phyloP scores from a whole-genome alignment of 768 basidiomycete species.

The Infundibulicybe gibba region DNA sequence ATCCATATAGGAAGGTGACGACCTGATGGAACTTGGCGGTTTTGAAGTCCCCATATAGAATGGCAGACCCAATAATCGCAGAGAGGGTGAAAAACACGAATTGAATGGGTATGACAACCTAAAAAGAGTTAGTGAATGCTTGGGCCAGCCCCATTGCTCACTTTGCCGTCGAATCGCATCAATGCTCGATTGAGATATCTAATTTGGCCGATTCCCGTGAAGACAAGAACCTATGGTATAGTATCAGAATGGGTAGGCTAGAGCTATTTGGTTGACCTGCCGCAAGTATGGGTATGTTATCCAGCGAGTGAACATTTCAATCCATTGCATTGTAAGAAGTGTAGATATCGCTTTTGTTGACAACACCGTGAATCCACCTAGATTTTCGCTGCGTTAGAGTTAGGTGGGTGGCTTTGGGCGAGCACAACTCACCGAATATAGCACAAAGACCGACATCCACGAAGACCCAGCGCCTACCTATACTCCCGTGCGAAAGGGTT shows the following conservation, averaged over 20 bases:
- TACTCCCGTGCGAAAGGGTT: conserved; percentile 57
- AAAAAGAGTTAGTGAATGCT: conserved; percentile 1
- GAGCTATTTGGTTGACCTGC: conserved; percentile 31
- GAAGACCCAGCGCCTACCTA: conserved; percentile 68
- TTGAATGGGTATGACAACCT: conserved; percentile 92
- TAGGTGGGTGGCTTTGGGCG: conserved; percentile 1
- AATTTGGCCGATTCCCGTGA: conserved; percentile 82
- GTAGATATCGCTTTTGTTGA: conserved; percentile 92
- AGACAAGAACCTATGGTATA: conserved; percentile 50
- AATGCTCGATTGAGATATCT: conserved; percentile 82
- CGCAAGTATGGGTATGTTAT: conserved; percentile 74
- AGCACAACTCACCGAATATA: conserved; percentile 56
- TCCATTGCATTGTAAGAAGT: conserved; percentile 74
- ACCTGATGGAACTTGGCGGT: conserved; percentile 78
- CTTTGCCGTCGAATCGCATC: conserved; percentile 93
- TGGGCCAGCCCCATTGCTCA: conserved; percentile 20
- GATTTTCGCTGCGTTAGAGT: not conserved
- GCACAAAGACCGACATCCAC: conserved; percentile 90
- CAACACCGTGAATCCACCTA: conserved; percentile 92
- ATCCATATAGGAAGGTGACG: conserved; percentile 83
- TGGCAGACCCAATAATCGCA: conserved; percentile 88
- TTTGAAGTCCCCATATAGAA: conserved; percentile 92
- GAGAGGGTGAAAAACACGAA: conserved; percentile 94
- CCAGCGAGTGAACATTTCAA: conserved; percentile 73
- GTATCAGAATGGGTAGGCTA: conserved; percentile 7